Conservation (phyloP, 495 filamentous ascomycete genomes). For the Jackrogersella minutella region DNA sequence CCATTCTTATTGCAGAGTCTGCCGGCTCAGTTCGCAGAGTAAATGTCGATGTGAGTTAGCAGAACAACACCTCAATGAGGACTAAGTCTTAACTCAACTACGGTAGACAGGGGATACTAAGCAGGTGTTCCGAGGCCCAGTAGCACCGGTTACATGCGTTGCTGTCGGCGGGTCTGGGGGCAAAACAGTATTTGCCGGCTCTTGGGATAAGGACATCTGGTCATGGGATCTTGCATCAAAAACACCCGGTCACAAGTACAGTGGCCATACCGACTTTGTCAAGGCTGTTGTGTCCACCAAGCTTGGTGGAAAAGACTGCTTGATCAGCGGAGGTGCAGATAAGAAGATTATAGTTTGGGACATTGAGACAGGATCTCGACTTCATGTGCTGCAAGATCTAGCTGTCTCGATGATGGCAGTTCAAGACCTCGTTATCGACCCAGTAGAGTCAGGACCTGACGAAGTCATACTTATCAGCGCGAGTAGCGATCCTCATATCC, state of each 20-base stretch:
- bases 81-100: background rate
- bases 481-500: constrained; percentile 84
- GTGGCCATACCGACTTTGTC: constrained; percentile 90
- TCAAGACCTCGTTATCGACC: constrained; percentile 78
- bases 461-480: constrained; percentile 73
- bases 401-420: constrained; percentile 76
- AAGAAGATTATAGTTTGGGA: constrained; percentile 87
- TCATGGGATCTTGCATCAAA: constrained; percentile 74
- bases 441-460: constrained; percentile 55
- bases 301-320: constrained; percentile 65
- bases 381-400: constrained; percentile 74
- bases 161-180: constrained; percentile 67
- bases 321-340: constrained; percentile 89
- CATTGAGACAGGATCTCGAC: constrained; percentile 66
- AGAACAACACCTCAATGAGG: background rate
- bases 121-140: constrained; percentile 73
- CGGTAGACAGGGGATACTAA: constrained; percentile 45
- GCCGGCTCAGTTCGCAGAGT: constrained; percentile 78
- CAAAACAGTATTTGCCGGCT: constrained; percentile 78
- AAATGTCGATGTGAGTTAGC: constrained; percentile 73
- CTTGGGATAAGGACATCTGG: constrained; percentile 93
- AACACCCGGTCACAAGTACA: constrained; percentile 63
- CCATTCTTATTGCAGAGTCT: constrained; percentile 82
- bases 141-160: constrained; percentile 79
- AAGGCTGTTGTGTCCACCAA: constrained; percentile 71